phyloP scores from a whole-genome alignment of 1,284 basidiomycete genomes.

The Cutaneotrichosporon spelunceum region DNA sequence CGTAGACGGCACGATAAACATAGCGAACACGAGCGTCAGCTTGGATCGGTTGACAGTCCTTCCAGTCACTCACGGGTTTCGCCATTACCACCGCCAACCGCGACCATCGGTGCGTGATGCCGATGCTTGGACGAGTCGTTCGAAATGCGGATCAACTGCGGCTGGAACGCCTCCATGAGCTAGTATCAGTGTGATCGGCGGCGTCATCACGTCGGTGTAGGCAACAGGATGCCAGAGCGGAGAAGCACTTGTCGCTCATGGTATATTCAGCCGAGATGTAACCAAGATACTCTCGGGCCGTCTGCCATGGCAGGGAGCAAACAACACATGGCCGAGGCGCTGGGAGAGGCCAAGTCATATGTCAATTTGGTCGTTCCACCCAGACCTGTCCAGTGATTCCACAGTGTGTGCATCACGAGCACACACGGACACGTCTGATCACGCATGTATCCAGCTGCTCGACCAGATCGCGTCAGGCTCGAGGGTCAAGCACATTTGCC shows the following conservation, averaged over 20 bases:
- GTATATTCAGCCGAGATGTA: neutral
- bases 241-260: neutral
- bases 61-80: constrained; percentile 48
- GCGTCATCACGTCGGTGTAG: neutral
- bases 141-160: constrained; percentile 43
- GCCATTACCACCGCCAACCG: constrained; percentile 46
- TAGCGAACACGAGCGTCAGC: neutral
- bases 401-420: too few relatives aligned
- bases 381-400: too few relatives aligned
- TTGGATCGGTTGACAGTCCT: neutral
- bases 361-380: too few relatives aligned
- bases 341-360: too few relatives aligned
- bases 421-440: too few relatives aligned
- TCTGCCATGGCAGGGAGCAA: too few relatives aligned
- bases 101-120: constrained; percentile 50
- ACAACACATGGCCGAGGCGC: too few relatives aligned
- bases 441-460: too few relatives aligned
- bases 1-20: neutral
- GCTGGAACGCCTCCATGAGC: constrained; percentile 46
- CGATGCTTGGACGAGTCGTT: constrained; percentile 51
- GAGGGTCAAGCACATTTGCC: neutral
- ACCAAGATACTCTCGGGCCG: too few relatives aligned
- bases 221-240: neutral
- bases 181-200: constrained; percentile 16
- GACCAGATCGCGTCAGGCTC: too few relatives aligned